Conservation (phyloP, 768 basidiomycete species). For the Gloeopeniophorella convolvens region DNA sequence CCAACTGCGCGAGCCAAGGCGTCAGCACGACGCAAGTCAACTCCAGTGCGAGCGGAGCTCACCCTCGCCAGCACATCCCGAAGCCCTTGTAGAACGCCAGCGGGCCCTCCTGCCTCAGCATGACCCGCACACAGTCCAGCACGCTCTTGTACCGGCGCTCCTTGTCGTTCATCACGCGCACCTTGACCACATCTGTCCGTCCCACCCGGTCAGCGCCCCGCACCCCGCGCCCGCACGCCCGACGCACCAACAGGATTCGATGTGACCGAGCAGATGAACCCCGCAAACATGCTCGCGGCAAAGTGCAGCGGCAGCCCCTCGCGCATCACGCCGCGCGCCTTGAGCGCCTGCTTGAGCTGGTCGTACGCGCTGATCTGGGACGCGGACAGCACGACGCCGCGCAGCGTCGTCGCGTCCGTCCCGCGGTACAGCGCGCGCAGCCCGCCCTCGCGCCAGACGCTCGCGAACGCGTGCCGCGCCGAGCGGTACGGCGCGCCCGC, state of each 20-base stretch:
- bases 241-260: constrained; percentile 32
- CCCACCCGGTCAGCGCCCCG: no score
- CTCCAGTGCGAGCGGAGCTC: constrained; percentile 8
- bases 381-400: constrained; percentile 30
- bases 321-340: constrained; percentile 27
- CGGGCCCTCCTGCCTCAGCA: constrained; percentile 28
- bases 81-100: constrained; percentile 35
- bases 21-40: no score
- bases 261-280: constrained; percentile 33
- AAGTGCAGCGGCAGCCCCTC: constrained; percentile 31
- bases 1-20: constrained; percentile 25
- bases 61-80: constrained; percentile 35
- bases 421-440: constrained; percentile 30
- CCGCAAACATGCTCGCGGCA: constrained; percentile 30
- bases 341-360: constrained; percentile 31
- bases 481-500: constrained; percentile 30
- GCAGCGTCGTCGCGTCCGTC: constrained; percentile 29
- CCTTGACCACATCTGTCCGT: constrained; percentile 31
- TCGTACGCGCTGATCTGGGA: constrained; percentile 34
- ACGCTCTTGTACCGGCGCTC: constrained; percentile 26
- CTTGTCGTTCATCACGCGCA: constrained; percentile 35
- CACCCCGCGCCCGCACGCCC: not conserved
- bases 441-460: constrained; percentile 28
- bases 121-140: constrained; percentile 27
- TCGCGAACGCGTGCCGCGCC: constrained; percentile 29